Conservation (phyloP, 2,329 filamentous ascomycete species). For the Microcera coccophila region DNA sequence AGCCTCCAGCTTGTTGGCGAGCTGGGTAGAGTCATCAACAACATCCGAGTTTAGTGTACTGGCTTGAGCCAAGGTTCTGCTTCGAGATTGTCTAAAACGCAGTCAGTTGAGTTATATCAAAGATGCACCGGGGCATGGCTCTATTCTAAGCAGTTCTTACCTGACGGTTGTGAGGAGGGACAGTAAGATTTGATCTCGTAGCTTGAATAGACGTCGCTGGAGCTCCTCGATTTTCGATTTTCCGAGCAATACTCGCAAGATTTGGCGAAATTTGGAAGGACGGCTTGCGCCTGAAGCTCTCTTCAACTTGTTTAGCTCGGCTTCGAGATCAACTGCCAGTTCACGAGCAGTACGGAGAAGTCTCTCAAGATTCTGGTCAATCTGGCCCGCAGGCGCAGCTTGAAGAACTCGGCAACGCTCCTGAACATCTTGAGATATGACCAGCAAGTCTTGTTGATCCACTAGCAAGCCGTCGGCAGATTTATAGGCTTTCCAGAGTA, state of each 20-base stretch:
- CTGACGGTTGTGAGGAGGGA: not conserved
- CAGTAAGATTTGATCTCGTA: constrained; percentile 1
- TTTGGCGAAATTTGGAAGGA: not conserved
- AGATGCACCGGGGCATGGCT: no score
- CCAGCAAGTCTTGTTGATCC: constrained; percentile 1
- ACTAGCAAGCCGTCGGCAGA: constrained; percentile 1
- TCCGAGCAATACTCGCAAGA: not conserved
- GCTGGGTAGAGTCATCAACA: not conserved
- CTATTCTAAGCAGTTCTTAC: not conserved
- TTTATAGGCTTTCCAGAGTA: not conserved
- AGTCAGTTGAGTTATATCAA: not conserved
- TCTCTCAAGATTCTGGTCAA: no score
- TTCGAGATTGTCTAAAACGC: not conserved
- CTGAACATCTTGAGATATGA: not conserved
- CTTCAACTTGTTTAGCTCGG: not conserved
- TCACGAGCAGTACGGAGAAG: not conserved
- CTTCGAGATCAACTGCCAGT: not conserved
- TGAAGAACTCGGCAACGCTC: not conserved
- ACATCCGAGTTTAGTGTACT: not conserved
- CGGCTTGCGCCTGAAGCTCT: not conserved
- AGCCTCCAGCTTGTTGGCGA: not conserved
- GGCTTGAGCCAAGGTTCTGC: not conserved
- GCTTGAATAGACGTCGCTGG: not conserved
- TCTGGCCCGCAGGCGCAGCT: no score
- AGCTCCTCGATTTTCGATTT: not conserved